These are phyloP conservation scores for Solanum peruvianum DNA, from an alignment of 257 asterid species.

Conservation along the genomic window DNA sequence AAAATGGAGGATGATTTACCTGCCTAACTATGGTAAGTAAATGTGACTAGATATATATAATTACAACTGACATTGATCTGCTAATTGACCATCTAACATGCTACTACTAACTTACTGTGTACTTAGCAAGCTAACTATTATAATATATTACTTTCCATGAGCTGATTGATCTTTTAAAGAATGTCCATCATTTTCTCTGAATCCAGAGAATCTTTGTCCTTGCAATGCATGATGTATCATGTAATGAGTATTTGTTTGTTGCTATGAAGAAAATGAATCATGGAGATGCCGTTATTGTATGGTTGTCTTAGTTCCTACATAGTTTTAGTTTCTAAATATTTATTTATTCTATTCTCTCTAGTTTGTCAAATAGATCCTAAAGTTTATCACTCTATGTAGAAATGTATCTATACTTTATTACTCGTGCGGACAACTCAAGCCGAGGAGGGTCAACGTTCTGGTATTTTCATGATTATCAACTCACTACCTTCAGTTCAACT, in stretches of 20 bases:
- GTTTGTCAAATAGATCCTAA: too few species aligned
- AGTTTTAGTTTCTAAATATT: neutral
- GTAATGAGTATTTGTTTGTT: neutral
- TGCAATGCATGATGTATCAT: neutral
- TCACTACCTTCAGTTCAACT: too few species aligned
- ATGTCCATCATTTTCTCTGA: neutral
- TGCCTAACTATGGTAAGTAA: neutral
- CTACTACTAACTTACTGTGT: neutral
- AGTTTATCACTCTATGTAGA: too few species aligned
- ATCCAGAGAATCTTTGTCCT: neutral
- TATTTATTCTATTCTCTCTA: neutral
- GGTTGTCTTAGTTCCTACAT: neutral
- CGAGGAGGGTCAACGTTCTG: too few species aligned
- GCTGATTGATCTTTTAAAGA: neutral
- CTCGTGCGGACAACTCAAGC: too few species aligned
- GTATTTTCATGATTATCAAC: too few species aligned
- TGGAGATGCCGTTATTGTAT: neutral
- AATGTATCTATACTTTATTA: too few species aligned
- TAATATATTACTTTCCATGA: neutral
- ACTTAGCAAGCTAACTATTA: neutral
- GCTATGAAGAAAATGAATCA: neutral
- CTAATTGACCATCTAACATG: neutral
- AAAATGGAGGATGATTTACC: neutral
- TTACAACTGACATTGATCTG: neutral
- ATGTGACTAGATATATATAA: neutral